Evolutionary conservation across 441 rosid genomes (phyloP).

Genomic region (Bocquillonia castaneifolia): DNA sequence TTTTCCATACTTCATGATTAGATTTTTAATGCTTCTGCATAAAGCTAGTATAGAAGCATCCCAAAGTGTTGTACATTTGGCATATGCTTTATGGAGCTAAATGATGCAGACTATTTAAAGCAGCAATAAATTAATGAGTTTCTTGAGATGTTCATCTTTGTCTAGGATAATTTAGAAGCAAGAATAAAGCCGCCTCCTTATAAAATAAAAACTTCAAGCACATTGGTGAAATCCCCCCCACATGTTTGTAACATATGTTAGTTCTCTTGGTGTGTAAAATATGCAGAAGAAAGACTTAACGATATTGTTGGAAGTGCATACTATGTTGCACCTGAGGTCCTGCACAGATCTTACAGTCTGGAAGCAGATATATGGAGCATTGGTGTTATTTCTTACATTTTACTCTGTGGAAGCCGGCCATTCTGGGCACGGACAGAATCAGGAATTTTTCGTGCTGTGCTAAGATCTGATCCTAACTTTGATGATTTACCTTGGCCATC

Average conservation of each 20-base stretch:
- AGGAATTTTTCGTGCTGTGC: constrained; percentile 89
- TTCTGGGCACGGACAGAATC: constrained; percentile 99
- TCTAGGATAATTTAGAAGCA: background rate
- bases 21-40: background rate
- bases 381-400: constrained; percentile 83
- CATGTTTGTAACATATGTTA: too few relatives aligned
- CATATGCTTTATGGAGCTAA: background rate
- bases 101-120: background rate
- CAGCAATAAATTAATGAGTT: background rate
- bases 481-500: constrained; percentile 92
- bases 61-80: background rate
- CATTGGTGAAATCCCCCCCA: background rate
- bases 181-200: background rate
- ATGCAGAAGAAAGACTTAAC: constrained; percentile 77
- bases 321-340: constrained; percentile 96
- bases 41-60: background rate
- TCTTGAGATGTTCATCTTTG: background rate
- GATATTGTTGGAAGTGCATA: constrained; percentile 96
- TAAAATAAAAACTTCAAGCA: background rate
- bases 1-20: background rate
- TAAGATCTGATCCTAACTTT: constrained; percentile 79
- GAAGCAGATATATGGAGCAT: constrained; percentile 97
- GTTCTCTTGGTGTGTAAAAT: background rate
- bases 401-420: constrained; percentile 92
- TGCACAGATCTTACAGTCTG: constrained; percentile 80